Evolutionary conservation across 257 asterid genomes (phyloP), one percentile per base, ranked within the genome.

Genomic region (Gentiana macrophylla): DNA sequence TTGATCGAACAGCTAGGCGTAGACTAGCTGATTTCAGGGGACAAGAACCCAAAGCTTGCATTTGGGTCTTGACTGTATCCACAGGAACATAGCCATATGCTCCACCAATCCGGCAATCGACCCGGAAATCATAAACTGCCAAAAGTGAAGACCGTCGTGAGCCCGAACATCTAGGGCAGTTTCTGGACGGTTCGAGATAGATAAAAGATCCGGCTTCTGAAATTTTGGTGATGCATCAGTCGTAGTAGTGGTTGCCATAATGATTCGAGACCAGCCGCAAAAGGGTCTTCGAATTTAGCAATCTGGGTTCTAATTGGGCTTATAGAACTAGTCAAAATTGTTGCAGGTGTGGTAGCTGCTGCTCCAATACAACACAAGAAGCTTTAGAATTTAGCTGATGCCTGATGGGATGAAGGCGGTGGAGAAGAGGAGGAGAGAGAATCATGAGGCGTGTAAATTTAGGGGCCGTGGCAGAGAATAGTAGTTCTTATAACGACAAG

Each of bases 41-140:
- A 72, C 95, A 88, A 37, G 95, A 75, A 2, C 90, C 94, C 41
- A 92, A 64, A 36, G 94, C 99, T 77, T 88, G 97, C 95, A 92
- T 92, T 57, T 73, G 97, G 56, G 97, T 88, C 49, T 92, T 92
- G 37, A 92, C 52, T 1, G 99, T 92, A 64, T 92, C 99, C 32
- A 92, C 80, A 4, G 99, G 66, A 92, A 92, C 99, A 92, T 92
- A 1, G 94, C 80, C 99, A 85, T 92, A 72, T 92, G 99, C 67
- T 92, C 97, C 48, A 84, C 85, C 86, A 82, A 80, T 48, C 97
- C 97, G 37, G 97, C 97, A 52, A 73, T 57, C 48, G 97, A 85
- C 61, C 99, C 99, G 65, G 95, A 88, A 45, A 92, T 68, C 99
- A 88, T 92, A 74, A 81, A 85, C 70, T 92, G 94, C 85, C 82